Conservation (phyloP, 1,284 basidiomycete species). For the Pseudozyma hubeiensis region DNA sequence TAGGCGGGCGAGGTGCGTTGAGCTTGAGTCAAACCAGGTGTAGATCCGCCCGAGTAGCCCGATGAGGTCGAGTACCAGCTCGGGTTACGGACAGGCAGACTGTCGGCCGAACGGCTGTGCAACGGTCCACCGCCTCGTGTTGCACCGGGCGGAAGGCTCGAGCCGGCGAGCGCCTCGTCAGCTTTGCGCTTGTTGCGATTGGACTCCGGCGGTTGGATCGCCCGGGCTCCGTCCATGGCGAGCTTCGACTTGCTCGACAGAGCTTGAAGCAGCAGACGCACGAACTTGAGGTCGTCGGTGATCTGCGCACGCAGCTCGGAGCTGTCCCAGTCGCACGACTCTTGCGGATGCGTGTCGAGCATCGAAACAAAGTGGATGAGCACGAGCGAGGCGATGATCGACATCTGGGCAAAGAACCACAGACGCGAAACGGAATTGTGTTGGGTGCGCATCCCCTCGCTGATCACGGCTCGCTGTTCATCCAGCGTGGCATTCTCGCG, state of each 20-base stretch:
- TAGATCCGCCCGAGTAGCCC: conserved; percentile 36
- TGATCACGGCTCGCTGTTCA: conserved; percentile 40
- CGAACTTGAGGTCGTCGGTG: conserved; percentile 60
- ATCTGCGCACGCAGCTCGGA: conserved; percentile 54
- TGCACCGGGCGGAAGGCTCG: conserved; percentile 3
- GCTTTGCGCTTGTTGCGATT: conserved; percentile 44
- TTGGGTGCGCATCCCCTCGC: conserved; percentile 44
- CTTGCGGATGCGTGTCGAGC: conserved; percentile 55
- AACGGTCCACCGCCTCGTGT: conserved; percentile 30
- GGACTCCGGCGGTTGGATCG: conserved; percentile 53
- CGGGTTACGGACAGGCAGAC: conserved; percentile 28
- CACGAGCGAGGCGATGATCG: conserved; percentile 54
- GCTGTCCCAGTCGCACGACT: conserved; percentile 50
- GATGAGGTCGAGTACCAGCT: conserved; percentile 42
- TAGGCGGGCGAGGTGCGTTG: conserved; percentile 40
- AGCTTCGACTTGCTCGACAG: conserved; percentile 52
- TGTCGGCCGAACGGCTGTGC: conserved; percentile 36
- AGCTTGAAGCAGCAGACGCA: conserved; percentile 53
- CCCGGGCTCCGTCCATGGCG: conserved; percentile 51
- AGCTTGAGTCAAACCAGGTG: conserved; percentile 17
- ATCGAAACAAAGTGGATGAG: conserved; percentile 60
- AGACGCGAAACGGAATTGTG: conserved; percentile 45
- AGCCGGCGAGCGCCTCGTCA: conserved; percentile 27
- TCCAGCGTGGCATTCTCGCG: conserved; percentile 37
- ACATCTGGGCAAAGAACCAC: conserved; percentile 61